Evolutionary conservation across 2,329 filamentous ascomycete species (phyloP).

Genomic region (Hypoxylon sp.): DNA sequence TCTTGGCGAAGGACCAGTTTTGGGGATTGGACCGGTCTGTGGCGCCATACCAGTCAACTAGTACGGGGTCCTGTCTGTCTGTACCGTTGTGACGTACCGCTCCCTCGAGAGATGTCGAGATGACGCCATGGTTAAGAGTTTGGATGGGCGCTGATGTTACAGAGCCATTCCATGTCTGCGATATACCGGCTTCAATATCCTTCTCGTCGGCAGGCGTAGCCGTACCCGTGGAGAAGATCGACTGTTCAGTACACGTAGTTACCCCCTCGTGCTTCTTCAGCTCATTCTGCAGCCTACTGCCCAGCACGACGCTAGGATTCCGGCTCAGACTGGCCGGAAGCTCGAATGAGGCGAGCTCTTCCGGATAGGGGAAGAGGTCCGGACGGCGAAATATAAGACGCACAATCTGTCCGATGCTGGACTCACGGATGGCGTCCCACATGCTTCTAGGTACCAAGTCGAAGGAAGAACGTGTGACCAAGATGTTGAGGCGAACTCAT

Average conservation of each 20-base stretch:
- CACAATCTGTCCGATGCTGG: conserved; percentile 40
- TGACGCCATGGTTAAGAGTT: not conserved
- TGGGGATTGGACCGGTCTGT: conserved; percentile 58
- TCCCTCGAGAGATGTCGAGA: not conserved
- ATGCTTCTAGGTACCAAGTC: conserved; percentile 26
- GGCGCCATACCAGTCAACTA: conserved; percentile 46
- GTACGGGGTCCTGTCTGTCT: conserved; percentile 6
- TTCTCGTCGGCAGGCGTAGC: conserved; percentile 28
- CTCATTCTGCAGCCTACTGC: conserved; percentile 18
- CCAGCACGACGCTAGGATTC: conserved; percentile 13
- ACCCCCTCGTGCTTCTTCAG: conserved; percentile 20
- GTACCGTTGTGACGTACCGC: not conserved
- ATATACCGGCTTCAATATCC: conserved; percentile 34
- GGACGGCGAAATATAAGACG: conserved; percentile 32
- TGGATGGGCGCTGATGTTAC: not conserved
- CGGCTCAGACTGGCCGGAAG: conserved; percentile 24
- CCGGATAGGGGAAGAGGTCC: conserved; percentile 39
- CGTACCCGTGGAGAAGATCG: conserved; percentile 24
- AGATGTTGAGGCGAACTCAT: conserved; percentile 12
- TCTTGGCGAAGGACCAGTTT: conserved; percentile 62
- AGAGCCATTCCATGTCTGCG: conserved; percentile 22
- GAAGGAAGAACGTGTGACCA: conserved; percentile 14
- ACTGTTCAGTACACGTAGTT: conserved; percentile 14
- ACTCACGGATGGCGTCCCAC: conserved; percentile 42
- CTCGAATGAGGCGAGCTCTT: conserved; percentile 39